These are phyloP conservation scores for Xylaria acuta DNA, from an alignment of 495 filamentous ascomycete genomes.

Conservation along the genomic window DNA sequence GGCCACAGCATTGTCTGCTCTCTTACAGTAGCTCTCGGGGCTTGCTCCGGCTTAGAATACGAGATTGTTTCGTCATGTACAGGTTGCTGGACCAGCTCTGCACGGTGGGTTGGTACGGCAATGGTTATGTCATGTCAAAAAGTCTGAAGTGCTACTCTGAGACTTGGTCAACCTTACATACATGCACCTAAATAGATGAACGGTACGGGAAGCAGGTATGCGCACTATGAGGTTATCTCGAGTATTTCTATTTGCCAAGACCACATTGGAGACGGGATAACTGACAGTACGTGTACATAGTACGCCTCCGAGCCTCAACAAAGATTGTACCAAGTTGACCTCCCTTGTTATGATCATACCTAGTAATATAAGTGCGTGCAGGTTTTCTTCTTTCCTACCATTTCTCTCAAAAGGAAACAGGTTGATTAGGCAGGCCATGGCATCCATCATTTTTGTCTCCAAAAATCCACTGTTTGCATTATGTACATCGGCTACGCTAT, in stretches of 20 bases:
- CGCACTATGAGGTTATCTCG: too few species aligned
- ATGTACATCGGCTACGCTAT: neutral
- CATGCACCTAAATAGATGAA: neutral
- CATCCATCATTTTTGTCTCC: too few species aligned
- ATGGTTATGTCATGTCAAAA: neutral
- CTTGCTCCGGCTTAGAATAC: slow-evolving; percentile 21
- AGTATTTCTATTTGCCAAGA: neutral
- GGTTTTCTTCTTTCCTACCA: neutral
- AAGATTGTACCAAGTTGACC: neutral
- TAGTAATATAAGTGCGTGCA: neutral
- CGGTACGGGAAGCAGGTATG: neutral
- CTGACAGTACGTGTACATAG: too few species aligned
- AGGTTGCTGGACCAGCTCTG: neutral
- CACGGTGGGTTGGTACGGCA: neutral
- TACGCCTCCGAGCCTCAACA: neutral
- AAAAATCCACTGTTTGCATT: neutral
- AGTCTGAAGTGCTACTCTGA: neutral
- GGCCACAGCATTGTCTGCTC: neutral
- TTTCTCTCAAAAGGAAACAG: neutral
- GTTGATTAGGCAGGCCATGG: neutral
- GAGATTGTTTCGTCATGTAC: slow-evolving; percentile 19
- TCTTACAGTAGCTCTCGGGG: neutral
- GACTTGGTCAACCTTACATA: neutral
- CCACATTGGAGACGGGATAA: neutral
- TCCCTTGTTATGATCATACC: neutral